Base-by-base conservation (phyloP, 1,284 basidiomycete species). In the Schizophyllum commune region DNA sequence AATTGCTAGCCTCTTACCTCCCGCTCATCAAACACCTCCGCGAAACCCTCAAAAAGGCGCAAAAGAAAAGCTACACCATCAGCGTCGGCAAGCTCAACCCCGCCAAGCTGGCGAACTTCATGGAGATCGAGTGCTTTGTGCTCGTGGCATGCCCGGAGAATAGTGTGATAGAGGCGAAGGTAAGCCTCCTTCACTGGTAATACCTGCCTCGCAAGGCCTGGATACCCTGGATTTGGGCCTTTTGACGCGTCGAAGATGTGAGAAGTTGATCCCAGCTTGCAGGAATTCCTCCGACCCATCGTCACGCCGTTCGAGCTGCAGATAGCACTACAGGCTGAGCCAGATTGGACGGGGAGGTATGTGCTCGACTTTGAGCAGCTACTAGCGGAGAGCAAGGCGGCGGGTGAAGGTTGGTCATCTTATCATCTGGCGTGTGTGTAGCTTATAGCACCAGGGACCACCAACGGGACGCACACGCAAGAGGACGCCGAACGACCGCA, bases 1-100 rank as follows among this genome's bases (percentile, higher is more conserved):
- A 3, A 17, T 9, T 47, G 13, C 39, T 61, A 91, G 91, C 88
- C 0, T 88, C 88, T 0, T 96, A 96, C 64, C 82, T 94, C 0
- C 88, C 92, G 0, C 78, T 96, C 2, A 88, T 97, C 63, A 79
- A 82, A 0, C 85, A 92, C 68, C 79, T 97, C 8, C 88, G 95
- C 2, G 70, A 75, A 11, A 75, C 88, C 15, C 80, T 98, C 56
- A 73, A 79, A 1, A 78, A 77, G 52, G 80, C 84, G 0, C 83
- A 83, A 63, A 94, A 94, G 75, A 98, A 97, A 71, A 88, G 85
- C 64, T 99, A 99, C 73, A 98, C 96, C 0, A 87, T 99, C 67
- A 92, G 88, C 57, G 96, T 99, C 0, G 97, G 97, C 33, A 95
- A 98, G 73, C 82, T 98, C 61, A 98, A 94, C 68, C 96, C 96